These are phyloP conservation scores for Echites panduratus DNA, from an alignment of 257 asterid species.

Conservation along the genomic window DNA sequence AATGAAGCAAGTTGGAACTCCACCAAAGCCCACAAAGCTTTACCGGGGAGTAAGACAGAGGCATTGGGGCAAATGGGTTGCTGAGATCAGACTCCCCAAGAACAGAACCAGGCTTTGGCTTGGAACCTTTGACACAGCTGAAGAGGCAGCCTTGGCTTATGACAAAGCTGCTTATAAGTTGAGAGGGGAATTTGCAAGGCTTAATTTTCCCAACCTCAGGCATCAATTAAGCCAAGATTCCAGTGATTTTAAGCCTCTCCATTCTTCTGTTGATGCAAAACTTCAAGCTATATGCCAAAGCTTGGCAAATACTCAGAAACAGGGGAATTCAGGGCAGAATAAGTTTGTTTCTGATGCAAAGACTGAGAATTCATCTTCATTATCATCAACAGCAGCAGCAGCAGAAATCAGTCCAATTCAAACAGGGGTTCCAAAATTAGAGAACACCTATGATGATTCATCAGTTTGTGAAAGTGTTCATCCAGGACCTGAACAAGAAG, in stretches of 20 bases:
- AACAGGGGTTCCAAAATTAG: slow-evolving; percentile 8
- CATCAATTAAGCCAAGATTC: slow-evolving; percentile 46
- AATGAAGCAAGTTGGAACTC: slow-evolving; percentile 54
- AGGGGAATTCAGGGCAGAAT: slow-evolving; percentile 28
- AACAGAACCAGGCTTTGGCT: slow-evolving; percentile 90
- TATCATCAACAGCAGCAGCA: neutral
- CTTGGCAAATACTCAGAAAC: slow-evolving; percentile 45
- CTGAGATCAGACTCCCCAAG: slow-evolving; percentile 84
- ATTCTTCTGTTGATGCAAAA: slow-evolving; percentile 72
- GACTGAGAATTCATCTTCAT: neutral
- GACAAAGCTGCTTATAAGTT: slow-evolving; percentile 85
- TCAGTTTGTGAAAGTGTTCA: slow-evolving; percentile 12
- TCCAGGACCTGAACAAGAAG: slow-evolving; percentile 5
- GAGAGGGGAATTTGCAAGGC: slow-evolving; percentile 75
- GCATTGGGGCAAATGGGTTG: slow-evolving; percentile 98
- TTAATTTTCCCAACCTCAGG: slow-evolving; percentile 68
- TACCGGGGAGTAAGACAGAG: slow-evolving; percentile 90
- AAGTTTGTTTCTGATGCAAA: neutral
- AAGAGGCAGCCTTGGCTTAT: slow-evolving; percentile 83
- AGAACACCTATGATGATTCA: slow-evolving; percentile 16
- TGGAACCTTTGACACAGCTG: slow-evolving; percentile 86
- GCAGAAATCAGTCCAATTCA: neutral
- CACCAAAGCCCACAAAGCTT: slow-evolving; percentile 54
- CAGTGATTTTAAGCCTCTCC: slow-evolving; percentile 51
- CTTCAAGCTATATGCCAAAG: slow-evolving; percentile 63